phyloP scores from a whole-genome alignment of 768 basidiomycete genomes.

The Pisolithus albus region DNA sequence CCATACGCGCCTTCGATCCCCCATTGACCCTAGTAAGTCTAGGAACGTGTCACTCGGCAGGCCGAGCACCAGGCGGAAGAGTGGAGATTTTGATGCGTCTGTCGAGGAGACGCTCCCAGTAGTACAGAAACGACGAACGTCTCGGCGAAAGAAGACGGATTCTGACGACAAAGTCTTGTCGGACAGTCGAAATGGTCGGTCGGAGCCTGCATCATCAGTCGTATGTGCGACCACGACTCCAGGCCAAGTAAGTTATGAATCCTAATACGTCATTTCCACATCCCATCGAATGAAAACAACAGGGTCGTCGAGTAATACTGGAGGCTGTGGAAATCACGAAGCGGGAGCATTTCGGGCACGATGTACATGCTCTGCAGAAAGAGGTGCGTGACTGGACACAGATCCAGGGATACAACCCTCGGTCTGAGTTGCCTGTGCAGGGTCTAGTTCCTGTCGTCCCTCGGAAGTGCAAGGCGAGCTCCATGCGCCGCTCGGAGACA shows the following conservation, averaged over 20 bases:
- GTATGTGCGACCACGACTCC: neutral
- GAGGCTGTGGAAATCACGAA: conserved; percentile 16
- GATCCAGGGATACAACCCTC: too few relatives aligned
- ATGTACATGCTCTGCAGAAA: too few relatives aligned
- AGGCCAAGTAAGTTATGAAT: neutral
- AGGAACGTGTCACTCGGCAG: neutral
- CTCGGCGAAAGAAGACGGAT: neutral
- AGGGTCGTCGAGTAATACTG: conserved; percentile 8
- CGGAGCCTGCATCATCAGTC: neutral
- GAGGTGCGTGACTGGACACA: too few relatives aligned
- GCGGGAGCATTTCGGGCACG: neutral
- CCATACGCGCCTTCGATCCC: neutral
- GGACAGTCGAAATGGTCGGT: neutral
- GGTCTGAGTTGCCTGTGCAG: too few relatives aligned
- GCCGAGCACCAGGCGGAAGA: neutral
- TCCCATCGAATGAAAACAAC: neutral
- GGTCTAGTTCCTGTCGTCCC: too few relatives aligned
- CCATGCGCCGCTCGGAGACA: too few relatives aligned
- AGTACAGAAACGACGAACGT: neutral
- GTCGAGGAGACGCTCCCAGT: neutral
- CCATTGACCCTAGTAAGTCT: neutral
- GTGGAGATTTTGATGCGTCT: too few relatives aligned
- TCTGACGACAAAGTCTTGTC: neutral
- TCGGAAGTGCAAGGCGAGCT: too few relatives aligned
- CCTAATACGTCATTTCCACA: neutral